Evolutionary conservation across 176 grass and related monocot species (phyloP), one percentile per base, ranked within the genome.

Genomic region (Oryza glaberrima): DNA sequence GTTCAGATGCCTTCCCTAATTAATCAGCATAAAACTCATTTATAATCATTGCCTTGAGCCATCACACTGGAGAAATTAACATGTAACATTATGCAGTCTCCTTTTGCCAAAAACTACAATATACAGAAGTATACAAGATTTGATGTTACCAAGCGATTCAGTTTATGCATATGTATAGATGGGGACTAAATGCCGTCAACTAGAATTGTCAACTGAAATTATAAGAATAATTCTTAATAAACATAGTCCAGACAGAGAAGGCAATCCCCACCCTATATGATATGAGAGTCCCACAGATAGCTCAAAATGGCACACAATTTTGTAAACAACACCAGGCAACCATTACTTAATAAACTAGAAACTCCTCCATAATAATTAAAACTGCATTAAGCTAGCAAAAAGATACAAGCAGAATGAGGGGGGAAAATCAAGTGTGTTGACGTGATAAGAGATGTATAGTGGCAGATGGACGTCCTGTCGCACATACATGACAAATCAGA

Each of bases 301-400:
- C 20, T 4, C 25, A 12, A 32, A 84, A 38, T 26, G n/a, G 25
- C 25, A 67, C 3, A 12, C 3, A 70, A 30, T 76, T 48, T 43
- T 16, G 71, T 3, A 7, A 17, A 40, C 8, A 77, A 40, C 30
- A 81, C 4, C 12, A 20, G n/a, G 22, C 16, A 11, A 67, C 12
- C 11, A 41, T 66, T 56, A 84, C 34, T 38, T 26, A 38, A 11
- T 9, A 68, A 69, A 68, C 52, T 9, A 56, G 28, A 25, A 54
- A 32, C 8, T 52, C 0, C 56, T 75, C 38, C 12, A 41, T 75
- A 46, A 75, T 35, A 75, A 67, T 52, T 19, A 77, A 84, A 61
- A 30, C 52, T 22, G 64, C 41, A 77, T 70, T 77, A 9, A 72
- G 75, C 54, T 73, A 9, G 25, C 25, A 32, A 72, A 46, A 82